A percentile compares a stretch with the other conserved stretches of the same genome.
Conservation (phyloP, 2,329 filamentous ascomycete species). For the Helotiales sp. region DNA sequence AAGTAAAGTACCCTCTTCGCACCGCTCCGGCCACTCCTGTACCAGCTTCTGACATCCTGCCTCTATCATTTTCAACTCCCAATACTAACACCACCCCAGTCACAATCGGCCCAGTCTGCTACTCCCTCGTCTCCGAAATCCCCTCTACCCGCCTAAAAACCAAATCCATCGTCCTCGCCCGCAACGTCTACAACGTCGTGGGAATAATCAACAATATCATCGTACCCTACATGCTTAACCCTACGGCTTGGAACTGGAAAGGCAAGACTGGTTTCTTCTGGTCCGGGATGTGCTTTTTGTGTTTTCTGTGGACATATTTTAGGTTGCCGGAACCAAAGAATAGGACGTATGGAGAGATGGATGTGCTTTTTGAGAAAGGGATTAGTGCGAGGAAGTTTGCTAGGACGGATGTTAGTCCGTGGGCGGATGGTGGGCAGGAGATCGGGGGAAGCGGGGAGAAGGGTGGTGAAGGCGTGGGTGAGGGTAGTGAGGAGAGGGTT, state of each 20-base stretch:
- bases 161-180: constrained; percentile 84
- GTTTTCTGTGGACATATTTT: constrained; percentile 80
- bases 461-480: background rate
- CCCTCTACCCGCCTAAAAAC: constrained; percentile 80
- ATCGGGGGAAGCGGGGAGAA: background rate
- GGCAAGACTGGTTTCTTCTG: constrained; percentile 89
- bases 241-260: constrained; percentile 80
- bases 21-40: background rate
- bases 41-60: no score
- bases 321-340: constrained; percentile 78
- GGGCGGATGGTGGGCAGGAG: background rate
- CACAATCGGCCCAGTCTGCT: constrained; percentile 75
- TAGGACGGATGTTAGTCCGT: constrained; percentile 13
- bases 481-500: background rate
- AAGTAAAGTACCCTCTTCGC: constrained; percentile 45
- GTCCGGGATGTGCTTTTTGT: constrained; percentile 76
- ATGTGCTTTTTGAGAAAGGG: constrained; percentile 71
- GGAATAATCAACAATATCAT: constrained; percentile 77
- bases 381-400: constrained; percentile 11
- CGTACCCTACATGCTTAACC: constrained; percentile 90
- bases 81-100: no score
- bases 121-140: constrained; percentile 80
- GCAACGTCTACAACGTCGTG: constrained; percentile 69
- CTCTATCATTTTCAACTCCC: no score
- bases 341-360: constrained; percentile 78